phyloP scores from a whole-genome alignment of 2,329 filamentous ascomycete genomes.

The Boeremia exigua region DNA sequence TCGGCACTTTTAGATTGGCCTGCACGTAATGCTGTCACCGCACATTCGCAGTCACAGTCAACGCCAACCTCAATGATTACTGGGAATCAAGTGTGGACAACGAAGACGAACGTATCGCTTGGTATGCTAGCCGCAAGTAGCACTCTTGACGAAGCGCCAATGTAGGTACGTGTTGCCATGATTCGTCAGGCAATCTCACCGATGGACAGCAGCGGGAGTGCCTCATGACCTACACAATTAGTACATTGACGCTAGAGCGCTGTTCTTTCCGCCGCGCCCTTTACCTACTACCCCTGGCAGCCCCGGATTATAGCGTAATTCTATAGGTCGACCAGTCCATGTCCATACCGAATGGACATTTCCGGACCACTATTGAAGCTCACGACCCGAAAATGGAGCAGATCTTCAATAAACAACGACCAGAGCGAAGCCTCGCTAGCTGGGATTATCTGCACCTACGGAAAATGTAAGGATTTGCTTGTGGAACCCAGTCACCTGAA shows the following conservation, averaged over 20 bases:
- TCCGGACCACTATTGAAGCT: background rate
- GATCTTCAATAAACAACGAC: slow-evolving; percentile 4
- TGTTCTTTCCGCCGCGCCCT: background rate
- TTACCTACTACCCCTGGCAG: slow-evolving; percentile 3
- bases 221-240: slow-evolving; percentile 12
- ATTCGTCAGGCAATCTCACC: slow-evolving; percentile 4
- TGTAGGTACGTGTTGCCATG: slow-evolving; percentile 9
- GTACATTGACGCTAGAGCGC: background rate
- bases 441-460: slow-evolving; percentile 4
- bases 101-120: background rate
- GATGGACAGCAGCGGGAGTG: background rate
- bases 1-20: slow-evolving; percentile 13
- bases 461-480: slow-evolving; percentile 1
- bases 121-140: slow-evolving; percentile 3
- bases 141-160: background rate
- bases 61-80: background rate
- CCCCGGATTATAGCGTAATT: background rate
- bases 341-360: background rate
- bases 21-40: slow-evolving; percentile 6
- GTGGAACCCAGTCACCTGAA: slow-evolving; percentile 11
- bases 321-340: background rate
- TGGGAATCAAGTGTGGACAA: background rate
- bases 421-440: background rate
- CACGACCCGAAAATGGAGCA: background rate
- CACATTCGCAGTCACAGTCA: background rate